Percentiles rank a stretch among this genome's conserved stretches.
Conservation (phyloP, 106 monocot genomes). For the Dactylorhiza incarnata region DNA sequence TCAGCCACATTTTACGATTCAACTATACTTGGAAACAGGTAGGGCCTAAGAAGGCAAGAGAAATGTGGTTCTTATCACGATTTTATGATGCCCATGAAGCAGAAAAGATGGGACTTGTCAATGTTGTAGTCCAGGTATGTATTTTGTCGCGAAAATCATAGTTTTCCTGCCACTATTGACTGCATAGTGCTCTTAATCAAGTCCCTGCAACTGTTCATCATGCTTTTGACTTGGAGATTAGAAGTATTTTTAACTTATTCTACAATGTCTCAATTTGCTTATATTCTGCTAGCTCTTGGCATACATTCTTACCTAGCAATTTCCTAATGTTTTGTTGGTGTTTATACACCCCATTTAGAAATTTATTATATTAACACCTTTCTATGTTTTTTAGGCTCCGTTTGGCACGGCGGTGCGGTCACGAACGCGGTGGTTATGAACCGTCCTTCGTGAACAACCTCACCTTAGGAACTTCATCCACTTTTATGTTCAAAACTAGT, state of each 20-base stretch:
- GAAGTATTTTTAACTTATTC: no score
- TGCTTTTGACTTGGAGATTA: background rate
- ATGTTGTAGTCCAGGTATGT: conserved; percentile 73
- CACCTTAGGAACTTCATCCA: no score
- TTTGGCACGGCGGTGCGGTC: no score
- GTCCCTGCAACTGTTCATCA: background rate
- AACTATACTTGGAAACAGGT: conserved; percentile 29
- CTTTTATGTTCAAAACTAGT: no score
- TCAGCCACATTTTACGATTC: background rate
- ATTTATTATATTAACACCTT: no score
- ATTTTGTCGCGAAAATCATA: background rate
- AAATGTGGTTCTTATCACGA: conserved; percentile 85
- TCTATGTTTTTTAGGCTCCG: no score
- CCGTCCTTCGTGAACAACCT: no score
- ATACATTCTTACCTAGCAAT: no score
- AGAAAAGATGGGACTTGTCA: conserved; percentile 86
- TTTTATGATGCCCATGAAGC: conserved; percentile 86
- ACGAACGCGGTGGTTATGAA: no score
- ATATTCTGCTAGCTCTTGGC: no score
- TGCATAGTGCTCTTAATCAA: background rate
- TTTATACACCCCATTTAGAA: no score
- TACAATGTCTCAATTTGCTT: background rate
- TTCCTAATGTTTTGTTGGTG: no score
- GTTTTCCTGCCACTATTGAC: background rate
- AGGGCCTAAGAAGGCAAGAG: conserved; percentile 90